phyloP scores from a whole-genome alignment of 2,329 filamentous ascomycete species.

The Fusarium abutilonis region DNA sequence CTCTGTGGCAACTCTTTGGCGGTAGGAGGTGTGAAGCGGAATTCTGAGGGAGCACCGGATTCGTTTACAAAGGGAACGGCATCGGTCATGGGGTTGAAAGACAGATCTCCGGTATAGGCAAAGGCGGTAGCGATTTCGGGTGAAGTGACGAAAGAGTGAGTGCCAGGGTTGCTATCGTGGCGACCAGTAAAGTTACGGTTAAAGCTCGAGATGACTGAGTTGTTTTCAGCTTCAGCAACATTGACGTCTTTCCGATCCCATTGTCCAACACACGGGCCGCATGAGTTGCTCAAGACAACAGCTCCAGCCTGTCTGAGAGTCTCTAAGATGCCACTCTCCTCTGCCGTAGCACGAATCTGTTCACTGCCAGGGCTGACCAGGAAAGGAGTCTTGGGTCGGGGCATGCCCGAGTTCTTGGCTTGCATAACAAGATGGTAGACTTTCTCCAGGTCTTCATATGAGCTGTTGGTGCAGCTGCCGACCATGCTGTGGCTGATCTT shows the following conservation, averaged over 20 bases:
- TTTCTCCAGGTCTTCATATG: conserved; percentile 88
- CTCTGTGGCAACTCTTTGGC: too few relatives aligned
- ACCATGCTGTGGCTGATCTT: conserved; percentile 98
- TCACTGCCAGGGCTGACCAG: conserved; percentile 96
- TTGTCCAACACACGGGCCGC: conserved; percentile 72
- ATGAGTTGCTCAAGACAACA: conserved; percentile 65
- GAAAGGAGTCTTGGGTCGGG: conserved; percentile 93
- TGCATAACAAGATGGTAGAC: conserved; percentile 83
- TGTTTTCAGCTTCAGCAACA: conserved; percentile 73
- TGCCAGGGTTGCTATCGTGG: conserved; percentile 54
- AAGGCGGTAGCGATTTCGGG: conserved; percentile 97
- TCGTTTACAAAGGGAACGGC: conserved; percentile 77
- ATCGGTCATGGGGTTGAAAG: conserved; percentile 96
- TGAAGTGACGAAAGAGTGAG: conserved; percentile 74
- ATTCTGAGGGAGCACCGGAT: conserved; percentile 46
- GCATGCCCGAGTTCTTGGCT: conserved; percentile 81
- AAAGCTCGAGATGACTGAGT: conserved; percentile 90
- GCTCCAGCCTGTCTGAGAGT: conserved; percentile 97
- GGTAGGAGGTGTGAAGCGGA: too few relatives aligned
- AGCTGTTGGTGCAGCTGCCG: conserved; percentile 95
- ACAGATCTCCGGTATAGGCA: conserved; percentile 88
- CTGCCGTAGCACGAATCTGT: conserved; percentile 94
- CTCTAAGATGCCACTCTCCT: conserved; percentile 86
- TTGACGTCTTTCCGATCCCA: conserved; percentile 83
- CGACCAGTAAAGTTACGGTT: conserved; percentile 50